Evolutionary conservation across 2,329 filamentous ascomycete species (phyloP).

Genomic region (Reticulascus tulasneorum): DNA sequence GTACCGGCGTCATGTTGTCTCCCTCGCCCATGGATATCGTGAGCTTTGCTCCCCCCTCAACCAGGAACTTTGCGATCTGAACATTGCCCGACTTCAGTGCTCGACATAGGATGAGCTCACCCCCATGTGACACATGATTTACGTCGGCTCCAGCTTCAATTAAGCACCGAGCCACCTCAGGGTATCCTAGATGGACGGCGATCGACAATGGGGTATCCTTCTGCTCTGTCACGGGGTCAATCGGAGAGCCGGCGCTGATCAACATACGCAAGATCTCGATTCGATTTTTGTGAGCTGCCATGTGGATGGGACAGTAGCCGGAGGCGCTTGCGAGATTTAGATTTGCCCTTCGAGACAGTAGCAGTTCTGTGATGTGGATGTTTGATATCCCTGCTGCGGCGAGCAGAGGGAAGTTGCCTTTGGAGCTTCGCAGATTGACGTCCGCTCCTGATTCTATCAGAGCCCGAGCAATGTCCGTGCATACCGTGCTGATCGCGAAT

Average conservation of each 20-base stretch:
- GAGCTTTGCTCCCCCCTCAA: slow-evolving; percentile 15
- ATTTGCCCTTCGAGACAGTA: slow-evolving; percentile 16
- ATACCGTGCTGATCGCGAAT: slow-evolving; percentile 18
- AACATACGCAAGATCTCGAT: slow-evolving; percentile 17
- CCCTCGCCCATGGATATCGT: slow-evolving; percentile 14
- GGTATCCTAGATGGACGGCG: slow-evolving; percentile 17
- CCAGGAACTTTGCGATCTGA: slow-evolving; percentile 14
- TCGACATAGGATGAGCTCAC: slow-evolving; percentile 13
- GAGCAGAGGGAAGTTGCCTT: slow-evolving; percentile 18
- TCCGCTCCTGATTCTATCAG: slow-evolving; percentile 18
- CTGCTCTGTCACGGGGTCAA: slow-evolving; percentile 18
- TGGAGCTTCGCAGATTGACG: slow-evolving; percentile 9
- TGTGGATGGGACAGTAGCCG: slow-evolving; percentile 20
- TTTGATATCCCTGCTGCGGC: slow-evolving; percentile 44
- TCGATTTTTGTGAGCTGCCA: slow-evolving; percentile 18
- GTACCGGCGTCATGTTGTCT: slow-evolving; percentile 22
- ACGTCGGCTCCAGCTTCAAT: slow-evolving; percentile 17
- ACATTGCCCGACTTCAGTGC: slow-evolving; percentile 12
- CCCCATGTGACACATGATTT: slow-evolving; percentile 8
- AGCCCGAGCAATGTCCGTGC: slow-evolving; percentile 18
- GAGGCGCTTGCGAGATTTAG: slow-evolving; percentile 9
- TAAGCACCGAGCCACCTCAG: slow-evolving; percentile 15
- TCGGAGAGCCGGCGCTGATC: slow-evolving; percentile 15
- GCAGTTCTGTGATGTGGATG: slow-evolving; percentile 23
- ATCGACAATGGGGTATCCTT: slow-evolving; percentile 19